A percentile compares a stretch with the other conserved stretches of the same genome.
phyloP scores from a whole-genome alignment of 768 basidiomycete genomes.

The Gautieria morchelliformis region DNA sequence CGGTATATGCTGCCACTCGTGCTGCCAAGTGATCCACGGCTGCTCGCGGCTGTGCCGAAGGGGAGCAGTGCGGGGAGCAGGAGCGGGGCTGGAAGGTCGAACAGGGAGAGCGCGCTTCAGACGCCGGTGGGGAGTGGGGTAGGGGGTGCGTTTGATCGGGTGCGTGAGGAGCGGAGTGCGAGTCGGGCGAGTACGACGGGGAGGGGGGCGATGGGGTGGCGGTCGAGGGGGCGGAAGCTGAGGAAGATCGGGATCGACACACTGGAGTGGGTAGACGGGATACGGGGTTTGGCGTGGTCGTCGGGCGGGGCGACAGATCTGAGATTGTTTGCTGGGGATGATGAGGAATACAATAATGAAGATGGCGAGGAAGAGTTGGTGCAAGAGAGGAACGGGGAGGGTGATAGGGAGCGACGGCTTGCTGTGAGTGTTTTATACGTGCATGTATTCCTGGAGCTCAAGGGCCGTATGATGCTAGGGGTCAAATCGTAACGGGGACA shows the following conservation, averaged over 20 bases:
- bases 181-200: slow-evolving; percentile 29
- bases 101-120: background rate
- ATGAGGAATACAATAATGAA: slow-evolving; percentile 26
- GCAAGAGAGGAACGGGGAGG: background rate
- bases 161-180: slow-evolving; percentile 22
- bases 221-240: slow-evolving; percentile 46
- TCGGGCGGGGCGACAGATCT: background rate
- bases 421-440: background rate
- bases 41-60: slow-evolving; percentile 61
- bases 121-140: background rate
- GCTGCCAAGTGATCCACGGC: slow-evolving; percentile 71
- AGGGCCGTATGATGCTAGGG: background rate
- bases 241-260: slow-evolving; percentile 51
- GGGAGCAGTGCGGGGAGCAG: slow-evolving; percentile 3
- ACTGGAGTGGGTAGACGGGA: slow-evolving; percentile 64
- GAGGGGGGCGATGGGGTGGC: slow-evolving; percentile 44
- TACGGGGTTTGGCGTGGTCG: slow-evolving; percentile 5
- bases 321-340: slow-evolving; percentile 14
- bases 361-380: slow-evolving; percentile 16
- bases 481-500: background rate
- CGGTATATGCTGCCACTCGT: slow-evolving; percentile 85
- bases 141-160: background rate
- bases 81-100: slow-evolving; percentile 8
- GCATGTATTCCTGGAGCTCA: background rate
- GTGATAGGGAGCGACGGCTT: background rate